Evolutionary conservation across 1,139 yeast genomes (phyloP).

Genomic region (Debaryomyces nepalensis): DNA sequence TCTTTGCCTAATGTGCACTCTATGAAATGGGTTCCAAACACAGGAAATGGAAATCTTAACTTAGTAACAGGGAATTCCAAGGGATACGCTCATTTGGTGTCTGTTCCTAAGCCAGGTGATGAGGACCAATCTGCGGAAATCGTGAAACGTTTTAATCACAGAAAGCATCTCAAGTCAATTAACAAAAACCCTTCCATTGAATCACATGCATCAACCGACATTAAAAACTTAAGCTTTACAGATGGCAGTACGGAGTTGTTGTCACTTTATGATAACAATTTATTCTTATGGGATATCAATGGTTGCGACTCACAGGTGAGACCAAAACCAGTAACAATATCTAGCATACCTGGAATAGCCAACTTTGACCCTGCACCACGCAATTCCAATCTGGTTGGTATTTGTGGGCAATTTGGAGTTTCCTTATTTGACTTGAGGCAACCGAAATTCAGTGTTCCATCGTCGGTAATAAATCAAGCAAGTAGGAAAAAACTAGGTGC

Average conservation of each 20-base stretch:
- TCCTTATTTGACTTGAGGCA: constrained; percentile 70
- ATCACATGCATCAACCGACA: constrained; percentile 28
- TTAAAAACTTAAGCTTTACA: constrained; percentile 32
- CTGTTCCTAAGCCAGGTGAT: constrained; percentile 54
- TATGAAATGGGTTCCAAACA: constrained; percentile 62
- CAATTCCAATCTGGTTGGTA: constrained; percentile 46
- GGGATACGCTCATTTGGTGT: constrained; percentile 70
- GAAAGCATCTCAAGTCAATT: constrained; percentile 53
- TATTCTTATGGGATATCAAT: constrained; percentile 75
- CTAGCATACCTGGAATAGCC: constrained; percentile 54
- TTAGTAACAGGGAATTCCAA: constrained; percentile 71
- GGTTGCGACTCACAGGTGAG: constrained; percentile 50
- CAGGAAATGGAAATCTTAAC: constrained; percentile 28
- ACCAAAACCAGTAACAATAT: constrained; percentile 55
- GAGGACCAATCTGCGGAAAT: constrained; percentile 66
- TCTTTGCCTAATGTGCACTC: constrained; percentile 69
- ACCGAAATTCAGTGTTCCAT: constrained; percentile 42
- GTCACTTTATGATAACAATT: constrained; percentile 62
- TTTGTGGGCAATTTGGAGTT: constrained; percentile 73
- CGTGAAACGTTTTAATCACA: constrained; percentile 73
- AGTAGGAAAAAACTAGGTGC: constrained; percentile 29
- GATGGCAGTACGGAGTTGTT: constrained; percentile 36
- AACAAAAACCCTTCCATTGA: constrained; percentile 24
- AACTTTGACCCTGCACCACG: constrained; percentile 56
- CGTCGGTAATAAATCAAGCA: constrained; percentile 20